Evolutionary conservation across 164 flowering plant species (phyloP).

Genomic region (Litsea cubeba): DNA sequence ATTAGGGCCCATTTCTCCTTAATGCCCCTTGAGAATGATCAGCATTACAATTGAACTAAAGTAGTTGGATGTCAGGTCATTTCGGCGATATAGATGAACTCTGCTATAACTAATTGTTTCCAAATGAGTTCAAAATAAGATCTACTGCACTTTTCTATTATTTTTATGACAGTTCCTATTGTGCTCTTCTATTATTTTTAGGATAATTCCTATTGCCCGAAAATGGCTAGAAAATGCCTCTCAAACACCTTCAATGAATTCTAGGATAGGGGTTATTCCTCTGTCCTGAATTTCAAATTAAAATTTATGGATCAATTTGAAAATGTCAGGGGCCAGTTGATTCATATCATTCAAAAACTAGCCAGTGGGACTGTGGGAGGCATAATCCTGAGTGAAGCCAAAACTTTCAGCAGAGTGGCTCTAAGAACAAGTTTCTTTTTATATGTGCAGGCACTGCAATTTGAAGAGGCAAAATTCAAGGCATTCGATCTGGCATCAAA

Average conservation of each 20-base stretch:
- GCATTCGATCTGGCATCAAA: constrained; percentile 92
- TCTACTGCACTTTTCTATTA: too few relatives aligned
- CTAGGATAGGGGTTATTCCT: background rate
- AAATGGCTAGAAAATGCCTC: too few relatives aligned
- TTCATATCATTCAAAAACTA: too few relatives aligned
- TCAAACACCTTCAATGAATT: background rate
- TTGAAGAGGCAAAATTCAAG: constrained; percentile 81
- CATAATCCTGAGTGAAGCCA: background rate
- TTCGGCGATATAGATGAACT: too few relatives aligned
- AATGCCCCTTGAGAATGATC: background rate
- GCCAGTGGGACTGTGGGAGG: background rate
- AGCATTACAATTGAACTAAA: too few relatives aligned
- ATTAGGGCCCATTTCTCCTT: background rate
- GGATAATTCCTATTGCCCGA: too few relatives aligned
- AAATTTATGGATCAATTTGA: background rate
- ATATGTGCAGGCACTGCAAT: constrained; percentile 64
- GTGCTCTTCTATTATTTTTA: too few relatives aligned
- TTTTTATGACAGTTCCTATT: too few relatives aligned
- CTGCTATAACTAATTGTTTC: too few relatives aligned
- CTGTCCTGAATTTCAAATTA: background rate
- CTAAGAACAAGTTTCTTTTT: background rate
- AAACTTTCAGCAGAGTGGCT: background rate
- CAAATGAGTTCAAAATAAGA: too few relatives aligned
- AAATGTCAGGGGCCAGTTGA: too few relatives aligned
- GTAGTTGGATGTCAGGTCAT: too few relatives aligned